Evolutionary conservation across 148 eudicot species (phyloP).

Genomic region (Fagopyrum tataricum): DNA sequence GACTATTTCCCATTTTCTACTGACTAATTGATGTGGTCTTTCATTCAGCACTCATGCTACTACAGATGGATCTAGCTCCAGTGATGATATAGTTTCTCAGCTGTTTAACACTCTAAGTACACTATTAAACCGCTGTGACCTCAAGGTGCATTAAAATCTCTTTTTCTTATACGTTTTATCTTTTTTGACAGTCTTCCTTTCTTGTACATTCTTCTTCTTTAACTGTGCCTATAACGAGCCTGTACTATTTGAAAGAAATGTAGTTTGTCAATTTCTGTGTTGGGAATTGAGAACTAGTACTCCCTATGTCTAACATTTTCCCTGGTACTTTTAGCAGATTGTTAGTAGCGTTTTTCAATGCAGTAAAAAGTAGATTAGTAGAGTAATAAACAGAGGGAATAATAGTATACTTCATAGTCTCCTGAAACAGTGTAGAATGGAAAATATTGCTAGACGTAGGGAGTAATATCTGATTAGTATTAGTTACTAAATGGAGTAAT

Average conservation of each 20-base stretch:
- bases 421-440: too few relatives aligned
- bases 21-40: slow-evolving; percentile 17
- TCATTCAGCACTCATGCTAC: slow-evolving; percentile 32
- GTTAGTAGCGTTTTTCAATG: too few relatives aligned
- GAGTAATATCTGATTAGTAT: background rate
- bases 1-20: background rate
- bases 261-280: background rate
- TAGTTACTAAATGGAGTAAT: background rate
- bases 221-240: background rate
- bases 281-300: background rate
- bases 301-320: too few relatives aligned
- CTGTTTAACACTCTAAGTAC: slow-evolving; percentile 46
- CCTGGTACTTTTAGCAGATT: too few relatives aligned
- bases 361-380: too few relatives aligned
- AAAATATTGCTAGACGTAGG: too few relatives aligned
- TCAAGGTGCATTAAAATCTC: slow-evolving; percentile 38
- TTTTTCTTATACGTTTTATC: too few relatives aligned
- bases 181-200: background rate
- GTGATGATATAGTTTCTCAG: slow-evolving; percentile 36
- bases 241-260: background rate
- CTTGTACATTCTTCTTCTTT: background rate
- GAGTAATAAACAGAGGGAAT: too few relatives aligned
- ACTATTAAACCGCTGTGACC: slow-evolving; percentile 39
- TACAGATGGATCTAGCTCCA: slow-evolving; percentile 37
- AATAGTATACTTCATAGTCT: too few relatives aligned